phyloP scores from a whole-genome alignment of 495 filamentous ascomycete genomes.

The Bathelium albidoporum region DNA sequence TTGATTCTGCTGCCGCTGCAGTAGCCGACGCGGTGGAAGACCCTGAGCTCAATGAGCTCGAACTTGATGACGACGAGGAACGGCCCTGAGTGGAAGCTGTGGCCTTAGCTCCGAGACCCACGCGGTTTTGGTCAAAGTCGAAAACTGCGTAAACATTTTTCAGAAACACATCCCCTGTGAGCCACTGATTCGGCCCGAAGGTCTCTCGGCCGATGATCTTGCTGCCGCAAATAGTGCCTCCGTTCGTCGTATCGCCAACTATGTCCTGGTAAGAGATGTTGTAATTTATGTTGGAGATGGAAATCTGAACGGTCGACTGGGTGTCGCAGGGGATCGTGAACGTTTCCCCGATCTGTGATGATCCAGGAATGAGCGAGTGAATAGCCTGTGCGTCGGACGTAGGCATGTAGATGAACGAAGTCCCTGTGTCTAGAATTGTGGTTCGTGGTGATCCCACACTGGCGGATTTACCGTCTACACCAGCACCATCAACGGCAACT shows the following conservation, averaged over 20 bases:
- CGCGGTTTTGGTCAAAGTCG: constrained; percentile 43
- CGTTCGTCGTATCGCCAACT: constrained; percentile 37
- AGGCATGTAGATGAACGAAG: constrained; percentile 62
- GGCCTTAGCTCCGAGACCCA: constrained; percentile 10
- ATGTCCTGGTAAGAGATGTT: constrained; percentile 59
- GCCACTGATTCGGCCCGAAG: constrained; percentile 49
- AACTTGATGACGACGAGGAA: neutral
- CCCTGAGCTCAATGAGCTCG: neutral
- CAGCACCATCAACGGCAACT: constrained; percentile 54
- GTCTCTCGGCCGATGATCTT: constrained; percentile 45
- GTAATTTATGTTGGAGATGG: constrained; percentile 51
- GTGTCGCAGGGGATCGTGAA: constrained; percentile 63
- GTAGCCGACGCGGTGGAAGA: neutral
- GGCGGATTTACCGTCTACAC: constrained; percentile 44
- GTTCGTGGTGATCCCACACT: constrained; percentile 38
- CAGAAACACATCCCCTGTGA: constrained; percentile 72
- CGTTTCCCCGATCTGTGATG: constrained; percentile 40
- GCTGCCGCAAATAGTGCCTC: constrained; percentile 46
- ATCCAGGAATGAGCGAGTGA: constrained; percentile 55
- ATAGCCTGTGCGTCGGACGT: constrained; percentile 51
- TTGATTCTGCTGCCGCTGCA: neutral
- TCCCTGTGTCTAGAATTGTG: constrained; percentile 74
- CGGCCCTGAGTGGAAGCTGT: neutral
- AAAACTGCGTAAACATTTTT: constrained; percentile 89
- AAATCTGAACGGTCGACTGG: constrained; percentile 41